These are phyloP conservation scores for Bolboschoenoplectus hybrid DNA, from an alignment of 202 grass and related monocot genomes.

Conservation along the genomic window DNA sequence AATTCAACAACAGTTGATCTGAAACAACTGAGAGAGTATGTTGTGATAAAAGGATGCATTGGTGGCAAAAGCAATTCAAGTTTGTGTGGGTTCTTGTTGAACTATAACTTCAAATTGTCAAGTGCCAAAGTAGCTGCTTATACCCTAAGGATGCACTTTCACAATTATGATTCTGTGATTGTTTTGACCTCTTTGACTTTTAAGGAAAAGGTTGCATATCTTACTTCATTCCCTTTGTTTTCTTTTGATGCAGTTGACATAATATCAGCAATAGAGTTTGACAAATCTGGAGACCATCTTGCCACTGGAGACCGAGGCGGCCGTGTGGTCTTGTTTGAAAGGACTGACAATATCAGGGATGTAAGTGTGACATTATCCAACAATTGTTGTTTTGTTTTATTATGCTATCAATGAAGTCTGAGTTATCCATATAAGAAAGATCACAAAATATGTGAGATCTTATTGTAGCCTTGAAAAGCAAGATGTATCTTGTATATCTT, in stretches of 20 bases:
- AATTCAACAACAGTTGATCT: conserved; percentile 27
- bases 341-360: conserved; percentile 63
- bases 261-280: conserved; percentile 92
- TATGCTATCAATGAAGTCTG: neutral
- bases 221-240: conserved; percentile 32
- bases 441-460: neutral
- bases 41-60: neutral
- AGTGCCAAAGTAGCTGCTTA: neutral
- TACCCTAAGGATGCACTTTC: neutral
- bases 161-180: conserved; percentile 3
- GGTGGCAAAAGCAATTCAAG: conserved; percentile 8
- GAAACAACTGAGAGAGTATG: neutral
- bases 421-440: conserved; percentile 9
- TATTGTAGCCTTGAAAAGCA: neutral
- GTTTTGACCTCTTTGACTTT: neutral
- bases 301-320: conserved; percentile 92
- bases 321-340: conserved; percentile 91
- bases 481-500: neutral
- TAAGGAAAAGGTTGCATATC: neutral
- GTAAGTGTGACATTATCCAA: conserved; percentile 53
- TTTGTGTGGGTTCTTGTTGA: neutral
- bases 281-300: conserved; percentile 94
- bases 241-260: conserved; percentile 74
- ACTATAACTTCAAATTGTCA: neutral
- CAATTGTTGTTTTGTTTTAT: conserved; percentile 27